Evolutionary conservation across 352 stramenopile species (phyloP).

Genomic region (Pilasporangium apinafurcum): DNA sequence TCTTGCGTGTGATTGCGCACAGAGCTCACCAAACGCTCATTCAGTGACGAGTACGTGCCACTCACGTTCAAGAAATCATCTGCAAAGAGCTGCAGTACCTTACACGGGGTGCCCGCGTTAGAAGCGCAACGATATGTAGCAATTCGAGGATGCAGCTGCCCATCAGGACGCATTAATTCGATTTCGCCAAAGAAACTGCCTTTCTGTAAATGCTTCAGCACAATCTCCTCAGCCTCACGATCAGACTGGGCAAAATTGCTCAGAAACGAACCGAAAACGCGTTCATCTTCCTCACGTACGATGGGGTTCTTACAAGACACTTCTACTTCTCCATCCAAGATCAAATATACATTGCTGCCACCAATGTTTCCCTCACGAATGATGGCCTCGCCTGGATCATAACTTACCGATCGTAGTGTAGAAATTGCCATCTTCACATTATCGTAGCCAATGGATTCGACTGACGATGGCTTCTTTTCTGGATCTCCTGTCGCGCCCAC

Average conservation of each 20-base stretch:
- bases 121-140: constrained; percentile 54
- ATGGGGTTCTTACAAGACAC: constrained; percentile 77
- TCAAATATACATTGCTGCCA: constrained; percentile 71
- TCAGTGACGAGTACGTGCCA: constrained; percentile 68
- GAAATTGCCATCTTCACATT: constrained; percentile 83
- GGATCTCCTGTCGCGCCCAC: constrained; percentile 65
- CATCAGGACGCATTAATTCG: constrained; percentile 67
- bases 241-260: background rate
- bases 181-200: constrained; percentile 79
- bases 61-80: constrained; percentile 79
- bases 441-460: constrained; percentile 64
- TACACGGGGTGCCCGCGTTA: constrained; percentile 30
- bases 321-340: constrained; percentile 73
- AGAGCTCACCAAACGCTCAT: constrained; percentile 51
- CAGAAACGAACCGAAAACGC: constrained; percentile 7
- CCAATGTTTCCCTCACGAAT: constrained; percentile 63
- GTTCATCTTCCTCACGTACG: constrained; percentile 5
- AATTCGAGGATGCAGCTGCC: constrained; percentile 58
- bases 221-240: constrained; percentile 30
- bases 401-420: constrained; percentile 62
- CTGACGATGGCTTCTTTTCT: constrained; percentile 38
- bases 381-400: constrained; percentile 58
- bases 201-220: constrained; percentile 51
- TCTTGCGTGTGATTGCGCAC: constrained; percentile 56
- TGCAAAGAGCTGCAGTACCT: constrained; percentile 73